Evolutionary conservation across 345 rosid species (phyloP), one percentile per base, ranked within the genome.

Genomic region (Pugionium dolabratum): DNA sequence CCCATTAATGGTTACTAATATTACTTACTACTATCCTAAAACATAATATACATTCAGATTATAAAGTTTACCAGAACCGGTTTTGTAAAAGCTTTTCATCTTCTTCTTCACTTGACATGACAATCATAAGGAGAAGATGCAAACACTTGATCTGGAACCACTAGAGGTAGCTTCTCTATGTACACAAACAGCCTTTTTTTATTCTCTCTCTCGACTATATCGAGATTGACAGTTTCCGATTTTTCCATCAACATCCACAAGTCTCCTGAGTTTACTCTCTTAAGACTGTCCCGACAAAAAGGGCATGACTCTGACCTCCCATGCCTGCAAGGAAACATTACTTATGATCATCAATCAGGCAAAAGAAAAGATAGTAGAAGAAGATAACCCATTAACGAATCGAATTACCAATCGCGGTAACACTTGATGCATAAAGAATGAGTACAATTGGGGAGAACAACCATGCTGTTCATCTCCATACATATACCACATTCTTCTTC

Each of bases 401-500:
- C 32, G 62, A 48, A 77, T 71, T 69, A 89, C 96, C 96, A 89
- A 57, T 80, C 82, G 7, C 70, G 80, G 53, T 77, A 86, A 78
- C 96, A 88, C 58, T 80, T 89, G 71, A 83, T 69, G 69, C 96
- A 89, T 31, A 89, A 49, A 65, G 88, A 82, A 76, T 89, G 96
- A 35, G 78, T 71, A 81, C 96, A 89, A 54, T 78, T 85, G 36
- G 94, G 97, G 41, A 90, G 74, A 8, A 87, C 91, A 30, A 90
- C 82, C 79, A 77, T 85, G 66, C 63, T 60, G 39, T 74, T 85
- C 72, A 79, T 65, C 86, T 87, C 96, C 84, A 90, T 64, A 67
- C 97, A 90, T 70, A 90, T 90, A 32, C 87, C 91, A 3, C 97
- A 90, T 69, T 90, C 97, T 51, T 82, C 84, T 67, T 89, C 96